These are phyloP conservation scores for Ceratocystis cacaofunesta DNA, from an alignment of 2,329 filamentous ascomycete genomes.

Conservation along the genomic window DNA sequence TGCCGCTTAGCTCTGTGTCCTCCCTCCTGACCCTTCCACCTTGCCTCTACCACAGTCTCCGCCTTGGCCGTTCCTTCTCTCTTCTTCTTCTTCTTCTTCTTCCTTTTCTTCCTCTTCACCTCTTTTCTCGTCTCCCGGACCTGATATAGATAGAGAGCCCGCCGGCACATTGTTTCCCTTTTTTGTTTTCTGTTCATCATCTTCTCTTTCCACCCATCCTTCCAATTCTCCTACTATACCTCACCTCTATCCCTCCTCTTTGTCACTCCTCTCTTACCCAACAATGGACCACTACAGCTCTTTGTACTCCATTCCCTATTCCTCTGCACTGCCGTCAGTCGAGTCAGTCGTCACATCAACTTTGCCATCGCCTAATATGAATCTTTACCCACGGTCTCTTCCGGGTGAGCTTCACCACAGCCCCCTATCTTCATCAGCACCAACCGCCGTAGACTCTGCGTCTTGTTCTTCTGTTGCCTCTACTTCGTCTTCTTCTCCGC, in stretches of 20 bases:
- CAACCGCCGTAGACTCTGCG: neutral
- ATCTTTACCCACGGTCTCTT: conserved; percentile 6
- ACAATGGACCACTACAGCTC: conserved; percentile 9
- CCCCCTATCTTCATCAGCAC: neutral
- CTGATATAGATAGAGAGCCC: neutral
- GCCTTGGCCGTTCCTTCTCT: neutral
- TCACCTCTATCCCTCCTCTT: neutral
- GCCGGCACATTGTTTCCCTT: neutral
- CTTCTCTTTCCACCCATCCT: conserved; percentile 17
- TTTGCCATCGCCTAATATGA: conserved; percentile 13
- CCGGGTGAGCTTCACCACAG: neutral
- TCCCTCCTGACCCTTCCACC: neutral
- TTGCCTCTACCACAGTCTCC: neutral
- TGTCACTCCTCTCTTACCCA: neutral
- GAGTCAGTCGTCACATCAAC: conserved; percentile 9
- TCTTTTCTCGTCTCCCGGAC: neutral
- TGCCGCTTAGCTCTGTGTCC: neutral
- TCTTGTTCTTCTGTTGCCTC: neutral
- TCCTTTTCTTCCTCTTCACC: neutral
- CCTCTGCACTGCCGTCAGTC: conserved; percentile 13
- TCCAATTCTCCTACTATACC: conserved; percentile 13
- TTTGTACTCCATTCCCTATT: conserved; percentile 10
- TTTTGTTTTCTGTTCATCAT: conserved; percentile 7
- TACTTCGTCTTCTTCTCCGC: neutral
- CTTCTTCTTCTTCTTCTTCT: neutral